phyloP scores from a whole-genome alignment of 306 rosid genomes.

The Medicago arabica region DNA sequence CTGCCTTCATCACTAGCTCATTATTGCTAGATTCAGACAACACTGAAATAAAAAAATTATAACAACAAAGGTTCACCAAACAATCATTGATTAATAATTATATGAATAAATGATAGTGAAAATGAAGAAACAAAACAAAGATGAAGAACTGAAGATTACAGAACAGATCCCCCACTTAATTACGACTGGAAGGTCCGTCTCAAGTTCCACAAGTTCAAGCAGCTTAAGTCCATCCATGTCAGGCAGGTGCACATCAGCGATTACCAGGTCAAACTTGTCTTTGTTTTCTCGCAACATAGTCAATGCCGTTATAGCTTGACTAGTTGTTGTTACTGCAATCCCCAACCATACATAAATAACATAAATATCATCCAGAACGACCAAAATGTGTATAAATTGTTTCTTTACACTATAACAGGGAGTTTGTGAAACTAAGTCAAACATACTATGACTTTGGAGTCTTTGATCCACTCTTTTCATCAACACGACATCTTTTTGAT shows the following conservation, averaged over 20 bases:
- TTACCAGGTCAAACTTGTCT: slow-evolving; percentile 85
- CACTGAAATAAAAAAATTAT: slow-evolving; percentile 61
- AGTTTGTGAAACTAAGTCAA: neutral
- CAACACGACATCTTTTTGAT: neutral
- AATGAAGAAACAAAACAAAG: no score
- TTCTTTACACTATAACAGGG: neutral
- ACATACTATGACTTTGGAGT: neutral
- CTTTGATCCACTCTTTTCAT: slow-evolving; percentile 15
- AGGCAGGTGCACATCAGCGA: slow-evolving; percentile 98
- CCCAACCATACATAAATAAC: slow-evolving; percentile 26
- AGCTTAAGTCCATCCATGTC: slow-evolving; percentile 99
- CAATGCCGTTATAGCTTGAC: slow-evolving; percentile 78
- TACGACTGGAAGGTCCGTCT: slow-evolving; percentile 93
- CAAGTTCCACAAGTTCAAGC: slow-evolving; percentile 95
- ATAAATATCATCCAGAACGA: slow-evolving; percentile 17
- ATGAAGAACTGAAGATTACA: slow-evolving; percentile 5
- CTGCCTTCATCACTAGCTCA: slow-evolving; percentile 94
- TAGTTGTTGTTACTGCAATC: slow-evolving; percentile 84
- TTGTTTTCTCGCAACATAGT: slow-evolving; percentile 81
- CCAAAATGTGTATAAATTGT: neutral
- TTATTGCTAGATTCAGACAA: slow-evolving; percentile 82
- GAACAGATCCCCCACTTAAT: slow-evolving; percentile 53
- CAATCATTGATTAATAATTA: slow-evolving; percentile 14
- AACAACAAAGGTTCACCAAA: slow-evolving; percentile 9
- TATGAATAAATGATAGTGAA: neutral